A percentile compares a stretch with the other conserved stretches of the same genome.
These are phyloP conservation scores for Ogataea minuta DNA, from an alignment of 805 yeast genomes.

Conservation along the genomic window DNA sequence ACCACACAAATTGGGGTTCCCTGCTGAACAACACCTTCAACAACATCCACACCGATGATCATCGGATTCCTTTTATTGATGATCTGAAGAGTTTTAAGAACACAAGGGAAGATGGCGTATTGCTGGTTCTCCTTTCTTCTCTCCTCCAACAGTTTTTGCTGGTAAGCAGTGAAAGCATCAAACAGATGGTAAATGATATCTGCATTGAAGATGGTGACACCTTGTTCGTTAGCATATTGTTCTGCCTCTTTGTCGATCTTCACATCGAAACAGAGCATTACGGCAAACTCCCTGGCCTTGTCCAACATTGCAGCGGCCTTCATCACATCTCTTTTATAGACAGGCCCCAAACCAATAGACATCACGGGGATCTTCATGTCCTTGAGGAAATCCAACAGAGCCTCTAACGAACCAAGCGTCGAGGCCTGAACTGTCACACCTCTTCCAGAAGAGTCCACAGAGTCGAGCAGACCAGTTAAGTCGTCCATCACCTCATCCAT, in stretches of 20 bases:
- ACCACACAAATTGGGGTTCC: slow-evolving; percentile 98
- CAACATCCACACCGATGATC: slow-evolving; percentile 98
- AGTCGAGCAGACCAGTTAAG: slow-evolving; percentile 87
- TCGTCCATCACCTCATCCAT: slow-evolving; percentile 99
- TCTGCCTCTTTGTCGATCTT: slow-evolving; percentile 97
- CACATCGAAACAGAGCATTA: slow-evolving; percentile 99
- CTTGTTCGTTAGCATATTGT: slow-evolving; percentile 93
- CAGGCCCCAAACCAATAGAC: slow-evolving; percentile 98
- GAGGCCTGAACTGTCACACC: slow-evolving; percentile 99
- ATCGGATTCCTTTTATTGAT: slow-evolving; percentile 98
- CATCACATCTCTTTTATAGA: slow-evolving; percentile 96
- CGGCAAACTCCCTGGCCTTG: slow-evolving; percentile 90
- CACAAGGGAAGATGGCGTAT: slow-evolving; percentile 93
- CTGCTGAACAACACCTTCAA: slow-evolving; percentile 81
- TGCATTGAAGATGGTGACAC: slow-evolving; percentile 89
- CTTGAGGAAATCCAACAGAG: slow-evolving; percentile 92
- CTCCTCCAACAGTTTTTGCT: slow-evolving; percentile 79
- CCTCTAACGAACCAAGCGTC: slow-evolving; percentile 97
- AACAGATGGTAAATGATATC: slow-evolving; percentile 95
- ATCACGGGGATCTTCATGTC: slow-evolving; percentile 99
- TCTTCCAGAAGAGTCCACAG: slow-evolving; percentile 90
- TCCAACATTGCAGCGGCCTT: slow-evolving; percentile 96
- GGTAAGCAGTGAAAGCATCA: slow-evolving; percentile 92
- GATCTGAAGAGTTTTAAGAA: slow-evolving; percentile 88
- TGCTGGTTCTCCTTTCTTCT: slow-evolving; percentile 87